phyloP scores from a whole-genome alignment of 1,284 basidiomycete genomes.

The Uromyces viciae-fabae region DNA sequence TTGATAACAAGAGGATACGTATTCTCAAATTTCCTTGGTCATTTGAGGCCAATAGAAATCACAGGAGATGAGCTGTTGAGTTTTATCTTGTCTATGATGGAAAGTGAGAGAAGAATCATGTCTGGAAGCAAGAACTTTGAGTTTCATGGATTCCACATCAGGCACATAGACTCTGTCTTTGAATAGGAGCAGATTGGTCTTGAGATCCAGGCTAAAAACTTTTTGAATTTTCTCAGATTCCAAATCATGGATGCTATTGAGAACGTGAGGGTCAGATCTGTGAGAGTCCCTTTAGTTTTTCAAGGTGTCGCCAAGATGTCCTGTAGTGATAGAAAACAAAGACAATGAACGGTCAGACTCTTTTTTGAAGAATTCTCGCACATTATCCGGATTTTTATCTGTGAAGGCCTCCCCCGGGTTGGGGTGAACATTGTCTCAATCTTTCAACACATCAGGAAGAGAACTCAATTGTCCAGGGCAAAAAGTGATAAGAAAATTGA shows the following conservation, averaged over 20 bases:
- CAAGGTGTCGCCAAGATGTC: neutral
- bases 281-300: neutral
- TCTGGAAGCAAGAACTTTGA: neutral
- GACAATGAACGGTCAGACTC: neutral
- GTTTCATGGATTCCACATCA: neutral
- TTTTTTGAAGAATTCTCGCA: neutral
- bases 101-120: neutral
- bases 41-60: neutral
- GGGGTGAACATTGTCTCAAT: no score
- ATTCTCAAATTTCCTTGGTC: neutral
- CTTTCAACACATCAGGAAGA: no score
- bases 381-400: neutral
- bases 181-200: neutral
- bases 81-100: neutral
- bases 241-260: neutral
- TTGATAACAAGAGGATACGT: neutral
- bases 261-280: neutral
- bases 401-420: neutral
- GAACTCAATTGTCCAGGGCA: no score
- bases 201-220: neutral
- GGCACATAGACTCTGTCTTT: neutral
- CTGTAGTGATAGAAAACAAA: neutral
- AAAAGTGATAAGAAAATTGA: no score
- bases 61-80: neutral
- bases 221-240: neutral